Evolutionary conservation across 441 rosid species (phyloP), one percentile per base, ranked within the genome.

Genomic region (Gossypium davidsonii): DNA sequence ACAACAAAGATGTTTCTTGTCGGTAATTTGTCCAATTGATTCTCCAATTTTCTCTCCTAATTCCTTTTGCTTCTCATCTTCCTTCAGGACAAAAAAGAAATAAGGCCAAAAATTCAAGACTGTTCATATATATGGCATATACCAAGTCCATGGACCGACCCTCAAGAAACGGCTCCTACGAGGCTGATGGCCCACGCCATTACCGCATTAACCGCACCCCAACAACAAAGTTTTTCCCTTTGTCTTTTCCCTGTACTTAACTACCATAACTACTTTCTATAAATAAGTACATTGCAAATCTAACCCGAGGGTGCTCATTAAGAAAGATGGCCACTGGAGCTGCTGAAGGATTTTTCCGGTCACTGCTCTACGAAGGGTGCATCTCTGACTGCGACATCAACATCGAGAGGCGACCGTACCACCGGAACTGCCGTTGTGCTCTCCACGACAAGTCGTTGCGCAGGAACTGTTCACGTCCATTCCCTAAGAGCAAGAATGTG

Each of bases 391-490:
- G 77, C 3, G 89, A 88, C 64, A 56, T 74, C 42, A 85, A 77
- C 42, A 79, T 87, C 12, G 85, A 83, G 18, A 78, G 90, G 3
- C 84, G 97, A 34, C 96, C 93, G 0, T 92, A 90, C 73, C 96
- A 89, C 78, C 80, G 84, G 10, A 85, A 92, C 68, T 92, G 96
- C 72, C 15, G 84, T 0, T 92, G 97, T 57, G 96, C 88, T 0
- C 85, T 90, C 18, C 96, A 89, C 64, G 77, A 76, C 39, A 80
- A 75, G 66, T 63, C 82, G 31, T 56, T 4, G 0, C 53, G 58
- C 20, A 78, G 81, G 28, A 74, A 66, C 51, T 77, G 87, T 26
- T 72, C 80, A 11, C 81, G 74, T 0, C 77, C 78, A 6, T 52
- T 72, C 72, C 77, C 86, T 0, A 82, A 82, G 15, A 69, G 70